These are phyloP conservation scores for Rhododendron mucronatum DNA, from an alignment of 148 eudicot species.

Conservation along the genomic window DNA sequence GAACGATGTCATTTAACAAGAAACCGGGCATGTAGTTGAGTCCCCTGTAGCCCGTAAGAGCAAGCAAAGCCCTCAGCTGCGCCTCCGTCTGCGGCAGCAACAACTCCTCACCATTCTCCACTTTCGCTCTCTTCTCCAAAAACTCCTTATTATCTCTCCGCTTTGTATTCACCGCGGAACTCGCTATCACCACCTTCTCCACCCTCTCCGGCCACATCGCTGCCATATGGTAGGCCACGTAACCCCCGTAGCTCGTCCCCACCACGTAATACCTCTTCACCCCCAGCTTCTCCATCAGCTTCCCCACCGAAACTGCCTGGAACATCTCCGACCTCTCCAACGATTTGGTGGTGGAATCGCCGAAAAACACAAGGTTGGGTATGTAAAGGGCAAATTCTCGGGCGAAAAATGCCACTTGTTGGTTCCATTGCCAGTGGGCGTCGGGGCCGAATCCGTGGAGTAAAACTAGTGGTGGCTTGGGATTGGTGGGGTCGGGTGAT, in stretches of 20 bases:
- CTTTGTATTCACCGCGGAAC: constrained; percentile 40
- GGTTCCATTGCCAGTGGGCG: constrained; percentile 54
- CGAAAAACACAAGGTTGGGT: constrained; percentile 51
- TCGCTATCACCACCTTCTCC: constrained; percentile 48
- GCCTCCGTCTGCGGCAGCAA: constrained; percentile 32
- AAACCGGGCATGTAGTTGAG: constrained; percentile 34
- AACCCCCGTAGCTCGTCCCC: constrained; percentile 64
- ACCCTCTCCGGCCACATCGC: constrained; percentile 54
- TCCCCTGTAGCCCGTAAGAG: background rate
- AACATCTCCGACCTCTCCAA: constrained; percentile 39
- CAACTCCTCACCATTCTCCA: constrained; percentile 31
- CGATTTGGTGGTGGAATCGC: constrained; percentile 30
- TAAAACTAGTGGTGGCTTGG: constrained; percentile 32
- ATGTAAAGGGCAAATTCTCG: constrained; percentile 33
- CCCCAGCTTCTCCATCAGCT: constrained; percentile 43
- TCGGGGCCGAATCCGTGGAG: constrained; percentile 57
- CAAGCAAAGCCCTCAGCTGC: constrained; percentile 25
- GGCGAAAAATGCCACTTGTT: constrained; percentile 30
- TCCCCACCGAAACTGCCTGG: constrained; percentile 36
- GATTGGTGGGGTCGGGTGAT: background rate
- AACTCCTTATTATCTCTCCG: constrained; percentile 26
- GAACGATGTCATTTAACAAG: constrained; percentile 32
- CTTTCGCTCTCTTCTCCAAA: constrained; percentile 25
- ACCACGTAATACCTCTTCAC: constrained; percentile 33
- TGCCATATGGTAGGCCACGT: constrained; percentile 53